A percentile compares a stretch with the other conserved stretches of the same genome.
These are phyloP conservation scores for Marasmius fiardii DNA, from an alignment of 1,284 basidiomycete genomes.

Conservation along the genomic window DNA sequence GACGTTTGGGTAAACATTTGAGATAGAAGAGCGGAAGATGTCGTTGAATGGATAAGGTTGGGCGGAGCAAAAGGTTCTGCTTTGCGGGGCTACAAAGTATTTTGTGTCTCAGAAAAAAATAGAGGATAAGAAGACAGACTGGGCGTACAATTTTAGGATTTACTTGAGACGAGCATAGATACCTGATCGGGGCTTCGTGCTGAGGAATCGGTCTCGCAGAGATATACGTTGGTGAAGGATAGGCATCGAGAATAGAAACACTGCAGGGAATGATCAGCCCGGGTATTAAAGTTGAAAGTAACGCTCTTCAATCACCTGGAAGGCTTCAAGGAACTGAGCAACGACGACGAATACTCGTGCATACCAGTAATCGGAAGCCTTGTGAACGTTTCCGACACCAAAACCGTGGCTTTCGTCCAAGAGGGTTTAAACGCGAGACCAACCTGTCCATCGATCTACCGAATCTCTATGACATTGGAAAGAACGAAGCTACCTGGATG, in stretches of 20 bases:
- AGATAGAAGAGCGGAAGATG: conserved; percentile 53
- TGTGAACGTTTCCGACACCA: conserved; percentile 52
- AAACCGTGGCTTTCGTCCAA: conserved; percentile 42
- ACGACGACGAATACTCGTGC: conserved; percentile 41
- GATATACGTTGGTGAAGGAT: conserved; percentile 49
- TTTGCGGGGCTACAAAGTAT: conserved; percentile 13
- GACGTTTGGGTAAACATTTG: conserved; percentile 19
- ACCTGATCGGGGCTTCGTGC: conserved; percentile 51
- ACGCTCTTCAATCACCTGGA: conserved; percentile 31
- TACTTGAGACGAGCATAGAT: conserved; percentile 36
- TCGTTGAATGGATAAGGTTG: conserved; percentile 50
- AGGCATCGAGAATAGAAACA: conserved; percentile 50
- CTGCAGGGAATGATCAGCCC: conserved; percentile 26
- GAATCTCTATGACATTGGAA: neutral
- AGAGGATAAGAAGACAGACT: neutral
- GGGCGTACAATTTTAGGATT: conserved; percentile 23
- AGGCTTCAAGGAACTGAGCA: conserved; percentile 45
- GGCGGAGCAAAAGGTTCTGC: conserved; percentile 47
- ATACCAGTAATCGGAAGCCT: conserved; percentile 50
- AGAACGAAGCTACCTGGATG: conserved; percentile 35
- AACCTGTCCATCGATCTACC: conserved; percentile 37
- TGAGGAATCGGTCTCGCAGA: conserved; percentile 31
- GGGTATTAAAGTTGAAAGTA: conserved; percentile 2
- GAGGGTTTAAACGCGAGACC: conserved; percentile 47
- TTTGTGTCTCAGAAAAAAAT: neutral